phyloP scores from a whole-genome alignment of 352 stramenopile genomes.

The Phytopythium montanum region DNA sequence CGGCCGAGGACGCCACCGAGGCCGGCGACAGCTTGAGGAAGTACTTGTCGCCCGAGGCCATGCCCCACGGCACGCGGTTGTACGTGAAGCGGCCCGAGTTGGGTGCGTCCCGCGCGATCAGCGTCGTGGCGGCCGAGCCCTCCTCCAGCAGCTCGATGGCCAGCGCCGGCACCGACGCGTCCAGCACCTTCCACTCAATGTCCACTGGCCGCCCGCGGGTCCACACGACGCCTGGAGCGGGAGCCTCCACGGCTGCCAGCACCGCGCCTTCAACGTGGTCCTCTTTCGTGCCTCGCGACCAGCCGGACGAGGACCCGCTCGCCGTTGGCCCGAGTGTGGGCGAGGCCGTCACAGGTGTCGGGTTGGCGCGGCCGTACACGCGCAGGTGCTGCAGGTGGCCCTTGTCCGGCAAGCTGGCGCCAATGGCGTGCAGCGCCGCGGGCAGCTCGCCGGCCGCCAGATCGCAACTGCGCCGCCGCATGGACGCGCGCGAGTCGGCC shows the following conservation, averaged over 20 bases:
- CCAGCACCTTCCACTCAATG: slow-evolving; percentile 77
- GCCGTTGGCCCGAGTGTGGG: slow-evolving; percentile 2
- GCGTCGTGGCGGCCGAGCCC: slow-evolving; percentile 58
- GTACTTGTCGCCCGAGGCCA: slow-evolving; percentile 74
- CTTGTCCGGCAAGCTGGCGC: slow-evolving; percentile 10
- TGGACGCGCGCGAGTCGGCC: slow-evolving; percentile 34
- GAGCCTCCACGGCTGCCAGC: slow-evolving; percentile 39
- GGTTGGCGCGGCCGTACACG: slow-evolving; percentile 41
- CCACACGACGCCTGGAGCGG: slow-evolving; percentile 52
- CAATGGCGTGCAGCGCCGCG: slow-evolving; percentile 4
- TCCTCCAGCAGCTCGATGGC: slow-evolving; percentile 71
- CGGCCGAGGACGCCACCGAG: not conserved
- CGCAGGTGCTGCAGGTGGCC: slow-evolving; percentile 50
- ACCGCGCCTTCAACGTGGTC: slow-evolving; percentile 29
- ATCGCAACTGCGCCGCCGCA: slow-evolving; percentile 46
- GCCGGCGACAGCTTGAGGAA: slow-evolving; percentile 62
- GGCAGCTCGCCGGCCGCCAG: slow-evolving; percentile 10
- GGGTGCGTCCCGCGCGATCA: slow-evolving; percentile 49
- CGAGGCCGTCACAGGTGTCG: slow-evolving; percentile 6
- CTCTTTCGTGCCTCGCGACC: slow-evolving; percentile 18
- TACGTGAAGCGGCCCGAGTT: slow-evolving; percentile 76
- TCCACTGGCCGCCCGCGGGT: slow-evolving; percentile 57
- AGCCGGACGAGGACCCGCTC: slow-evolving; percentile 8
- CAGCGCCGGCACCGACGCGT: slow-evolving; percentile 37
- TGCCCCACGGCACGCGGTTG: slow-evolving; percentile 78